These are phyloP conservation scores for Vitis amurensis DNA, from an alignment of 164 flowering plant genomes.

Conservation along the genomic window DNA sequence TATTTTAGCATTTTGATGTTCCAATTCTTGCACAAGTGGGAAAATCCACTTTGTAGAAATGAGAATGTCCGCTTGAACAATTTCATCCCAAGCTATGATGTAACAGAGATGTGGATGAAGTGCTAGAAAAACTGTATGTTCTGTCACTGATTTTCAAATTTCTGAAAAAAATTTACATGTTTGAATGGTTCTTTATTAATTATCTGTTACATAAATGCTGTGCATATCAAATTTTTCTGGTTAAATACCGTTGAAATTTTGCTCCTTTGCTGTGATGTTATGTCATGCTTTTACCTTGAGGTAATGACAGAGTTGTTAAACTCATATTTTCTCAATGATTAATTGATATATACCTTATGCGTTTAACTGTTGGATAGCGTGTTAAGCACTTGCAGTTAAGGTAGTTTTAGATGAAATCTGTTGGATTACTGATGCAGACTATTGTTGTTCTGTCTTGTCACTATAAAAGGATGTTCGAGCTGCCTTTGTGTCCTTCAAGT, in stretches of 20 bases:
- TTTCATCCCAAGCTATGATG: too few species aligned
- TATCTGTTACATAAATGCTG: neutral
- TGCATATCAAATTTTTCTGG: neutral
- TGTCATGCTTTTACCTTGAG: neutral
- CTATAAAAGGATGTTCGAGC: constrained; percentile 69
- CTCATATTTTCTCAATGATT: neutral
- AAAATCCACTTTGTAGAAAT: too few species aligned
- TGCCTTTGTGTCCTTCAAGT: constrained; percentile 89
- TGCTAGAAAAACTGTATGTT: neutral
- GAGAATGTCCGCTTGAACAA: too few species aligned
- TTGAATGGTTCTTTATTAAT: neutral
- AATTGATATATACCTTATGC: neutral
- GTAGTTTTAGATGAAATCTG: neutral
- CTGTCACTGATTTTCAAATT: neutral
- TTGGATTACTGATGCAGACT: constrained; percentile 2
- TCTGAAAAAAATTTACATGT: neutral
- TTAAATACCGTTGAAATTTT: neutral
- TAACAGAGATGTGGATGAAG: neutral
- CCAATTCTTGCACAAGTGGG: too few species aligned
- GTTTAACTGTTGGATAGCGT: too few species aligned
- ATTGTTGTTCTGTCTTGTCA: constrained; percentile 7
- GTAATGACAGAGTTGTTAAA: neutral
- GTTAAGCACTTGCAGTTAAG: neutral
- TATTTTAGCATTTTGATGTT: too few species aligned
- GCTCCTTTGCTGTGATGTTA: neutral